Evolutionary conservation across 2,329 filamentous ascomycete species (phyloP), one percentile per base, ranked within the genome.

Genomic region (Microdochium nivale): DNA sequence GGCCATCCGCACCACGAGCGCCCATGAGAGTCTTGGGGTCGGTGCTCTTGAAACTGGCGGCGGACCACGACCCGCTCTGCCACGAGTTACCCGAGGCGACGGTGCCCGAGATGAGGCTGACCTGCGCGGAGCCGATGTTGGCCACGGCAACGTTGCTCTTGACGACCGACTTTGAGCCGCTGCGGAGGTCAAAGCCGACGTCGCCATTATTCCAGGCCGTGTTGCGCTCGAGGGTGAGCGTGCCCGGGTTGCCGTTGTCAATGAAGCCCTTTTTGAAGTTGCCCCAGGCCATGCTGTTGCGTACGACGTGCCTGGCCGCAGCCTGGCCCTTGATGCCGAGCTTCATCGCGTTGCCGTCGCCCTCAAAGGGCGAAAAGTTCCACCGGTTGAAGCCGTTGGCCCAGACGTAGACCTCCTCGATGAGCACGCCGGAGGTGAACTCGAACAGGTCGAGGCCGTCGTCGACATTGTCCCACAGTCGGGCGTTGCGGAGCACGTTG

Each of bases 391-490:
- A 67, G 2, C 71, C 71, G 55, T 75, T 75, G 40, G 70, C 70
- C 70, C 70, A 75, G 3, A 70, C 58, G 49, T 71, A 66, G 4
- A 68, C 68, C 52, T 74, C 70, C 49, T 72, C 65, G 27, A 75
- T 60, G 1, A 67, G 70, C 21, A 74, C 64, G 8, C 65, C 59
- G 13, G 65, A 69, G 33, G 62, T 66, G 55, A 74, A 75, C 61
- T 60, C 59, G 49, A 57, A 75, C 1, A 75, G 60, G 55, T 75
- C 72, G 4, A 75, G 61, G 1, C 74, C 74, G 50, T 77, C 74
- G 37, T 77, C 74, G 7, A 76, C 74, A 30, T 77, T 77, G 50
- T 77, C 68, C 72, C 72, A 77, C 0, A 77, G 64, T 19, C 74
- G 67, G 0, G 72, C 70, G 5, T 71, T 71, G 25, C 68, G 67